Conservation (phyloP, 768 basidiomycete species). For the Russula ochroleuca region DNA sequence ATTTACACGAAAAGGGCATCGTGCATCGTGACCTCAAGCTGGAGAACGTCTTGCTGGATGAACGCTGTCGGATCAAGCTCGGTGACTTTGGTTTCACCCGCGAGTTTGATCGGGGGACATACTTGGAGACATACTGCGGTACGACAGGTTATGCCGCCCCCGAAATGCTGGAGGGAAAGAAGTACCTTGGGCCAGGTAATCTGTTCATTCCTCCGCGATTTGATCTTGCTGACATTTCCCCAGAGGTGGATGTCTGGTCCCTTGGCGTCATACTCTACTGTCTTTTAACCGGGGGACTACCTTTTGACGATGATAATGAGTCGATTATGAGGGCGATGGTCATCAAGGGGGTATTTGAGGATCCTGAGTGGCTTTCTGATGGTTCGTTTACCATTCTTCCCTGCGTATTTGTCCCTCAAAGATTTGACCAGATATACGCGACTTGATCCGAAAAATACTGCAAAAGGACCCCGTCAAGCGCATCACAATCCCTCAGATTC, state of each 20-base stretch:
- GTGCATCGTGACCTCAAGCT: conserved; percentile 97
- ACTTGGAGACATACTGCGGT: conserved; percentile 93
- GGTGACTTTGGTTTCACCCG: conserved; percentile 95
- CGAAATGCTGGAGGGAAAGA: conserved; percentile 84
- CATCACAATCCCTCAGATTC: conserved; percentile 75
- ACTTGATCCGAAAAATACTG: conserved; percentile 74
- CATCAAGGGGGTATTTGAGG: conserved; percentile 80
- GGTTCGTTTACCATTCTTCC: conserved; percentile 46
- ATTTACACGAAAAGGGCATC: conserved; percentile 87
- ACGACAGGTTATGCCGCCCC: conserved; percentile 93
- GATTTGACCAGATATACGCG: conserved; percentile 64
- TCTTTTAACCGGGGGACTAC: conserved; percentile 70
- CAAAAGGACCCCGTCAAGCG: conserved; percentile 73
- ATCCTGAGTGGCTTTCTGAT: conserved; percentile 85
- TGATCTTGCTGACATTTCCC: conserved; percentile 12
- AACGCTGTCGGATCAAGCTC: conserved; percentile 85
- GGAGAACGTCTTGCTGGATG: conserved; percentile 91
- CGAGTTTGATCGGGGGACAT: conserved; percentile 72
- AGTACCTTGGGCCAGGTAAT: conserved; percentile 83
- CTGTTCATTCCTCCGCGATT: background rate
- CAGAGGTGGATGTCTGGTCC: conserved; percentile 96
- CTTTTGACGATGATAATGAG: conserved; percentile 47
- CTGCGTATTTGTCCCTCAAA: conserved; percentile 8
- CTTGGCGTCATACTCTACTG: conserved; percentile 89
- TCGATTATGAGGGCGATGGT: conserved; percentile 63